Conservation (phyloP, 1,284 basidiomycete genomes). For the Neolentinus lepideus region DNA sequence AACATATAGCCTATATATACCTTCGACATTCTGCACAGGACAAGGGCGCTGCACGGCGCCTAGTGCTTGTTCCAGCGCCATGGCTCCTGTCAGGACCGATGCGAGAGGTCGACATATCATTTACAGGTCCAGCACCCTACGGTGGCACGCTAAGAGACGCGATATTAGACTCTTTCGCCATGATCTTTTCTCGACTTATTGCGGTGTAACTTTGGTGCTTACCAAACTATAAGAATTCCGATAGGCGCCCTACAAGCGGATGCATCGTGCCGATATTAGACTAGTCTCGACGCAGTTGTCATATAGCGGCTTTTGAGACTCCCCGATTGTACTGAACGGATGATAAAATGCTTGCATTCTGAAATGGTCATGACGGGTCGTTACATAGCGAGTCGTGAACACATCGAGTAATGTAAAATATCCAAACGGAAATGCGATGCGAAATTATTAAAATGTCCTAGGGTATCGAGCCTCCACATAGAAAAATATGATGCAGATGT, state of each 20-base stretch:
- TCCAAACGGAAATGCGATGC: neutral
- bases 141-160: conserved; percentile 1
- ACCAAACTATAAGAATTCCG: neutral
- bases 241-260: neutral
- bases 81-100: neutral
- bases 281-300: neutral
- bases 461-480: neutral
- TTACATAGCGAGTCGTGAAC: neutral
- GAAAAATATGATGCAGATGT: neutral
- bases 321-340: neutral
- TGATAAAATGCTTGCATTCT: no score
- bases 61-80: conserved; percentile 39
- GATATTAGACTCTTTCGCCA: neutral
- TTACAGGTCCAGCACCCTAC: neutral
- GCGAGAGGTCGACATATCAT: neutral
- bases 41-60: conserved; percentile 68
- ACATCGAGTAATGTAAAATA: neutral
- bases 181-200: neutral
- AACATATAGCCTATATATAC: conserved; percentile 22
- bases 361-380: neutral
- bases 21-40: conserved; percentile 75
- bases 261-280: neutral
- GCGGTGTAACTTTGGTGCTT: neutral
- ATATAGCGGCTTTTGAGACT: neutral
- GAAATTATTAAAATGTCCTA: neutral